Evolutionary conservation across 805 yeast genomes (phyloP).

Genomic region (Starmerella apicola): DNA sequence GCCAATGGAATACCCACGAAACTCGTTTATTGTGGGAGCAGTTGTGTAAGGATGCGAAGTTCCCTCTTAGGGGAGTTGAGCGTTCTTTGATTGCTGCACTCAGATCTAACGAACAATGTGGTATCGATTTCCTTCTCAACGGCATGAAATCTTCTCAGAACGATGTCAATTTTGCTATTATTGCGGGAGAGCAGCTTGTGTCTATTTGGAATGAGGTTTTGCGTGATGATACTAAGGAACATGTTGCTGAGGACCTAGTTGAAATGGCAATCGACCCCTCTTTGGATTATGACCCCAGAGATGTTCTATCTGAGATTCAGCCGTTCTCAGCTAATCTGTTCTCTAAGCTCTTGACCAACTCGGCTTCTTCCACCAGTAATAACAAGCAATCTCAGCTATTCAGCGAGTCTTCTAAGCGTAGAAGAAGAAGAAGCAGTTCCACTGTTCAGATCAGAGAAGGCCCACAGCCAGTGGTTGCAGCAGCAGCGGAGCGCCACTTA

Average conservation of each 20-base stretch:
- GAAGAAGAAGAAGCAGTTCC: constrained; percentile 65
- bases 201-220: constrained; percentile 41
- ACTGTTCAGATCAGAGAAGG: constrained; percentile 47
- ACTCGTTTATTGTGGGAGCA: constrained; percentile 12
- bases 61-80: constrained; percentile 47
- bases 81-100: constrained; percentile 44
- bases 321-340: constrained; percentile 51
- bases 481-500: constrained; percentile 65
- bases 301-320: constrained; percentile 35
- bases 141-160: constrained; percentile 36
- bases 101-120: constrained; percentile 49
- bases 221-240: constrained; percentile 45
- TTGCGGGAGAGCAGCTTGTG: constrained; percentile 40
- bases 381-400: constrained; percentile 8
- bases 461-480: constrained; percentile 39
- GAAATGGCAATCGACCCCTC: constrained; percentile 38
- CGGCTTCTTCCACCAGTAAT: constrained; percentile 22
- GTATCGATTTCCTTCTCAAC: constrained; percentile 46
- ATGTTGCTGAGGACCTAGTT: constrained; percentile 46
- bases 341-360: constrained; percentile 43
- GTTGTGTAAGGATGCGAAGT: constrained; percentile 15
- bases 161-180: constrained; percentile 27
- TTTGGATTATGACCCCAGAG: constrained; percentile 34
- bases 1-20: constrained; percentile 31
- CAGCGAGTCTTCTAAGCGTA: constrained; percentile 33